Base-by-base conservation (phyloP, 73 alveolate species). In the Stentor roeselii region DNA sequence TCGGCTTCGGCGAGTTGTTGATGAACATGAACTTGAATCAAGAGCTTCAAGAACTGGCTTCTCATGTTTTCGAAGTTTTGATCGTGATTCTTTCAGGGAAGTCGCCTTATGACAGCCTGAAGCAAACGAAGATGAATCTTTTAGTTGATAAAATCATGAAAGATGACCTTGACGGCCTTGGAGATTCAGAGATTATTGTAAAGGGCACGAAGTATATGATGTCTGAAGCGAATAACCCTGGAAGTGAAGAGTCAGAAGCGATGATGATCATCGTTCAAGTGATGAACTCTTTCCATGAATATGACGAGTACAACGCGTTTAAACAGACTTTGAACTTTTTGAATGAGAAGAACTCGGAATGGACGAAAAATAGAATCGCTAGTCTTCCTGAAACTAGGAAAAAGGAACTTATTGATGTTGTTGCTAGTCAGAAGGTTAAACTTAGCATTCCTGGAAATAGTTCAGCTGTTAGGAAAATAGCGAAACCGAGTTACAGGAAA, bases 401-500 rank as follows among this genome's bases (percentile, higher is more conserved):
- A 3, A 40, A 76, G 2, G 40, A 37, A 30, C 84, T 76, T 1
- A 15, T 39, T 15, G 74, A 76, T 6, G 39, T 76, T 14, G 39
- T 76, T 31, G 36, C 27, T 34, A 21, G 60, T 40, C 30, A 21
- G 39, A 76, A 36, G 39, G 67, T 76, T n/a, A 15, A 34, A 76
- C 21, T 76, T 15, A 76, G 39, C 37, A 78, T n/a, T 15, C 60
- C 84, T 36, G 84, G 67, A 0, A 36, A 76, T 36, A 39, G n/a
- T 40, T 36, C 84, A 15, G 34, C 39, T 39, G 84, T 76, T 31
- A 76, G 84, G 39, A 76, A 76, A 41, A 76, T 76, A 14, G 84
- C 39, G 11, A 76, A 76, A 41, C 82, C 84, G 15, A 67, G 31
- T n/a, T 31, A 58, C 27, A 58, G 74, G 74, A 21, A 58, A 31